phyloP scores from a whole-genome alignment of 192 early-diverging fungal species.

The Geosiphon pyriformis region DNA sequence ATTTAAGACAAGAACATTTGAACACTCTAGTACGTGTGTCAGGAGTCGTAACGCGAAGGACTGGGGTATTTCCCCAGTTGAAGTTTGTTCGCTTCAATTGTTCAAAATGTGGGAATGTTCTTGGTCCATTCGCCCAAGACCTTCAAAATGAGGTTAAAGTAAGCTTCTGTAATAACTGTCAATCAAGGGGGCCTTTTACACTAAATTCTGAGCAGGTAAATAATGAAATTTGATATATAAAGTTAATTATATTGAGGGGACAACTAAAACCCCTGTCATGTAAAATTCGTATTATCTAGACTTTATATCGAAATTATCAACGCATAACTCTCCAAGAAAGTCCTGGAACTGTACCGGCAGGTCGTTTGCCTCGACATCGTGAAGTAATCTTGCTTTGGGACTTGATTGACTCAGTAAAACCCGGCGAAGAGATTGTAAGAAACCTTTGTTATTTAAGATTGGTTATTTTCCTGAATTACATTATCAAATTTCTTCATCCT shows the following conservation, averaged over 20 bases:
- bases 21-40: slow-evolving; percentile 87
- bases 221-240: too few species aligned
- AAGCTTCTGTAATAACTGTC: slow-evolving; percentile 80
- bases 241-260: too few species aligned
- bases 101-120: slow-evolving; percentile 80
- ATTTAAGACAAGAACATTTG: slow-evolving; percentile 71
- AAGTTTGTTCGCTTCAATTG: slow-evolving; percentile 97
- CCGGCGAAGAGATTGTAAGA: slow-evolving; percentile 89
- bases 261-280: too few species aligned
- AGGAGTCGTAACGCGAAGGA: slow-evolving; percentile 90
- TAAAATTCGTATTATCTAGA: background rate
- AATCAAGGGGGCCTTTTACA: slow-evolving; percentile 85
- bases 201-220: slow-evolving; percentile 82
- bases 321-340: slow-evolving; percentile 92
- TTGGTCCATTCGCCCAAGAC: slow-evolving; percentile 95
- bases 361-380: slow-evolving; percentile 88
- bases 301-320: slow-evolving; percentile 74
- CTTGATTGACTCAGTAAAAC: slow-evolving; percentile 90
- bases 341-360: slow-evolving; percentile 91
- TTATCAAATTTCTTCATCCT: background rate
- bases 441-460: background rate
- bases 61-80: slow-evolving; percentile 94
- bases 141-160: slow-evolving; percentile 80
- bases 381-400: slow-evolving; percentile 95
- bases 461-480: background rate